Percentiles rank a stretch among this genome's conserved stretches.
Evolutionary conservation across 345 rosid species (phyloP).

Genomic region (Passiflora organensis): DNA sequence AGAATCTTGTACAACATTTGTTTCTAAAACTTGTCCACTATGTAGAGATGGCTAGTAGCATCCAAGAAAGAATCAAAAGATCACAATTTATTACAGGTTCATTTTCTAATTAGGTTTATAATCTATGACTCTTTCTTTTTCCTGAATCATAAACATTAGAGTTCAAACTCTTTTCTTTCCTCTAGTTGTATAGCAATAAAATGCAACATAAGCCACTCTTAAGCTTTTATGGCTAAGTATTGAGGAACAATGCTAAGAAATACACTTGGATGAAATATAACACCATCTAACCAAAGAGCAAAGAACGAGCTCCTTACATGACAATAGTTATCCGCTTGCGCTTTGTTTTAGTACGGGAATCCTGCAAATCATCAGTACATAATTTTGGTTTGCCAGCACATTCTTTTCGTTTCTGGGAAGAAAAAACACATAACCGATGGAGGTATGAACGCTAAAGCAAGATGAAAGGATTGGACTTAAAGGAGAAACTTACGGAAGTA

Average conservation of each 20-base stretch:
- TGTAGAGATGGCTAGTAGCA: too few species aligned
- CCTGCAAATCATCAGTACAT: conserved; percentile 6
- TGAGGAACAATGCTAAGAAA: background rate
- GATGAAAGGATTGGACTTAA: background rate
- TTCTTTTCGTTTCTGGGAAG: conserved; percentile 37
- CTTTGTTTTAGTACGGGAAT: conserved; percentile 41
- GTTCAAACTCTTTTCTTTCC: background rate
- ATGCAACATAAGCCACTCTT: background rate
- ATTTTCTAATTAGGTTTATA: too few species aligned
- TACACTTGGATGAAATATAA: background rate
- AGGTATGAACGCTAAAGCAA: background rate
- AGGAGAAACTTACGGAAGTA: conserved; percentile 42
- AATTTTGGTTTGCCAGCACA: conserved; percentile 18
- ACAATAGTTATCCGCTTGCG: conserved; percentile 22
- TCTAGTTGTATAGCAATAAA: background rate
- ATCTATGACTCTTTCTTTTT: background rate
- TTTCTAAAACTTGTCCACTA: too few species aligned
- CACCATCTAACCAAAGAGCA: background rate
- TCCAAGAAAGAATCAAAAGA: too few species aligned
- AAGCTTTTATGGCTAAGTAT: background rate
- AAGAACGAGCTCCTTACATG: conserved; percentile 32
- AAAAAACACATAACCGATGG: conserved; percentile 9
- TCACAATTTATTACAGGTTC: too few species aligned
- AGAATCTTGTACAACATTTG: too few species aligned
- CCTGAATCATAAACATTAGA: background rate